phyloP scores from a whole-genome alignment of 2,329 filamentous ascomycete species.

The Beauveria sp. region DNA sequence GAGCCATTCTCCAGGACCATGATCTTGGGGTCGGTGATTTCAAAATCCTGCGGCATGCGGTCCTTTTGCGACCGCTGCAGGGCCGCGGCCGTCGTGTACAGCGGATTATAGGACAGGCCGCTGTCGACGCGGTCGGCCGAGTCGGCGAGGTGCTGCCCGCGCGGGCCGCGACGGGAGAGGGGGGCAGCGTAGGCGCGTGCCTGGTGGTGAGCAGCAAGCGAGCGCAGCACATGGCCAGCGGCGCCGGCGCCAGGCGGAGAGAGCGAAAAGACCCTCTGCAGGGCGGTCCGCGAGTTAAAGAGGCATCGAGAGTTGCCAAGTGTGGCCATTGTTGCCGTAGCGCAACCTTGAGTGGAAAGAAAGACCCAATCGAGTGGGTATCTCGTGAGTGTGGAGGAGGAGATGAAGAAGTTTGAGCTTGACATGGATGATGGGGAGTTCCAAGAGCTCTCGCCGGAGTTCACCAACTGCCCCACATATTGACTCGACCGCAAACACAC shows the following conservation, averaged over 20 bases:
- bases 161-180: constrained; percentile 4
- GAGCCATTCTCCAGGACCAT: constrained; percentile 34
- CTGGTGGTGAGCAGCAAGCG: constrained; percentile 4
- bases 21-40: constrained; percentile 35
- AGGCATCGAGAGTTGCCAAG: constrained; percentile 33
- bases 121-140: constrained; percentile 13
- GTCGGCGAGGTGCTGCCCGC: not conserved
- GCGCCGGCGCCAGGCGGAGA: constrained; percentile 16
- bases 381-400: not conserved
- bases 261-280: constrained; percentile 38
- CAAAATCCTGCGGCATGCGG: constrained; percentile 34
- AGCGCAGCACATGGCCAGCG: constrained; percentile 9
- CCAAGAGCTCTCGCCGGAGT: not conserved
- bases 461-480: not conserved
- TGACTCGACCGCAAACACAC: no score
- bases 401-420: constrained; percentile 7
- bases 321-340: constrained; percentile 11
- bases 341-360: no score
- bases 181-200: constrained; percentile 14
- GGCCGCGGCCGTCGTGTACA: constrained; percentile 27
- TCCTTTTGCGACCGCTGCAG: constrained; percentile 27
- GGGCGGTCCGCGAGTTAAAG: constrained; percentile 36
- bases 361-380: not conserved
- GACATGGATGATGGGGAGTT: not conserved
- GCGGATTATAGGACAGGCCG: constrained; percentile 22